Evolutionary conservation across 2,329 filamentous ascomycete genomes (phyloP).

Genomic region (Aureobasidium sp.): DNA sequence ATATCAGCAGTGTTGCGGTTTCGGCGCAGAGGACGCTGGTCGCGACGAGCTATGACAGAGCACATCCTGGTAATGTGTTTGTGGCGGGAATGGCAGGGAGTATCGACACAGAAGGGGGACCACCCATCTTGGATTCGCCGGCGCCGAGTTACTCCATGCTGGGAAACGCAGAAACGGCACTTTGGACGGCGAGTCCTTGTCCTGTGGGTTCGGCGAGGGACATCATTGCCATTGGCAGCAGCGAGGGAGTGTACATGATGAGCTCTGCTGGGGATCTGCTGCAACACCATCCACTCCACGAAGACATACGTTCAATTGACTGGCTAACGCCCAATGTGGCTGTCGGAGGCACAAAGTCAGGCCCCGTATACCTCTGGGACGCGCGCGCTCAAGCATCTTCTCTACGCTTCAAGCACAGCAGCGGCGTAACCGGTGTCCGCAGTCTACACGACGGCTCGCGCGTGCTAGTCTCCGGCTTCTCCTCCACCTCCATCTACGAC

Average conservation of each 20-base stretch:
- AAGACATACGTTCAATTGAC: slow-evolving; percentile 11
- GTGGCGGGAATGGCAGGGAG: slow-evolving; percentile 4
- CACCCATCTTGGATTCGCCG: slow-evolving; percentile 5
- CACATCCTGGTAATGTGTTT: slow-evolving; percentile 15
- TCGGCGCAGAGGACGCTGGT: background rate
- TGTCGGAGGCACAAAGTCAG: slow-evolving; percentile 6
- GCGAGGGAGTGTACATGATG: slow-evolving; percentile 6
- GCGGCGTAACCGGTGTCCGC: slow-evolving; percentile 9
- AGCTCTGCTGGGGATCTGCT: background rate
- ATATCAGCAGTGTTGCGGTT: slow-evolving; percentile 10
- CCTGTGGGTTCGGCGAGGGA: background rate
- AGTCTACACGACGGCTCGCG: slow-evolving; percentile 14
- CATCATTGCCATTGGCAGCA: slow-evolving; percentile 2
- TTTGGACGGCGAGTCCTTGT: slow-evolving; percentile 2
- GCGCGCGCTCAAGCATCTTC: background rate
- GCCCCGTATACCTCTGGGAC: slow-evolving; percentile 13
- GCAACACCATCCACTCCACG: background rate
- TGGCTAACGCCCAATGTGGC: slow-evolving; percentile 17
- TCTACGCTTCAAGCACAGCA: slow-evolving; percentile 11
- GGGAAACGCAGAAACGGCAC: background rate
- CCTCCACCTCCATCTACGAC: slow-evolving; percentile 14
- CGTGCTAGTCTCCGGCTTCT: slow-evolving; percentile 11
- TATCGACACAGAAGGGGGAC: background rate
- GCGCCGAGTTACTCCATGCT: slow-evolving; percentile 7
- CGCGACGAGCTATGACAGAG: background rate